These are phyloP conservation scores for Phaseolus lunatus DNA, from an alignment of 306 rosid genomes.

Conservation along the genomic window DNA sequence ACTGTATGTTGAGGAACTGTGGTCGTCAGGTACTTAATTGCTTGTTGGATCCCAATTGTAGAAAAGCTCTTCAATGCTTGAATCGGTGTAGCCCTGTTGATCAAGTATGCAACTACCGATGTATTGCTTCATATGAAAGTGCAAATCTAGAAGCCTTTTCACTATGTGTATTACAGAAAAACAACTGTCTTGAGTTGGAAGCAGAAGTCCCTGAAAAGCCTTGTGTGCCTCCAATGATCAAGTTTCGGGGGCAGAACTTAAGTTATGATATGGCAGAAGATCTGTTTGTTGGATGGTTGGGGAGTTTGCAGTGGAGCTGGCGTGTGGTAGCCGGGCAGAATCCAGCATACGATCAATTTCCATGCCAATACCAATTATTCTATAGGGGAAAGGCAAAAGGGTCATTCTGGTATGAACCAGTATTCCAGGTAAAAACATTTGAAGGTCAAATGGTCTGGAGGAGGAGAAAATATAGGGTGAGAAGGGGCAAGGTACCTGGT, in stretches of 20 bases:
- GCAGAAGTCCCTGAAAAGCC: conserved; percentile 79
- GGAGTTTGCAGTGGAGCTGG: conserved; percentile 87
- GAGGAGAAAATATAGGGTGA: conserved; percentile 78
- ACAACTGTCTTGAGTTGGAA: conserved; percentile 84
- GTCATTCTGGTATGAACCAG: conserved; percentile 93
- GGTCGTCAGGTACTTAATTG: conserved; percentile 81
- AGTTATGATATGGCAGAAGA: conserved; percentile 75
- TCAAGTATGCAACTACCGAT: conserved; percentile 85
- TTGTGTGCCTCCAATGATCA: conserved; percentile 60
- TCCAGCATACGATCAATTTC: conserved; percentile 89
- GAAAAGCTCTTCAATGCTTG: conserved; percentile 88
- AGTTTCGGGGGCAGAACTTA: conserved; percentile 57
- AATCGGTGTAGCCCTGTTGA: conserved; percentile 87
- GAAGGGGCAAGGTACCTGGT: conserved; percentile 70
- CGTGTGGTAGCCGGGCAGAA: conserved; percentile 88
- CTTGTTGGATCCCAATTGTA: conserved; percentile 79
- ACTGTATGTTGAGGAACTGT: conserved; percentile 82
- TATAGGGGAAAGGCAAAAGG: conserved; percentile 87
- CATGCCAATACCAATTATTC: conserved; percentile 87
- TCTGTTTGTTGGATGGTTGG: conserved; percentile 85
- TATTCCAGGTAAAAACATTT: conserved; percentile 80
- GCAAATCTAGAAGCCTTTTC: conserved; percentile 82
- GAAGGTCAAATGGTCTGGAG: conserved; percentile 86
- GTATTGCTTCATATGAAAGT: conserved; percentile 85
- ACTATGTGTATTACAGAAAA: conserved; percentile 84